A percentile compares a stretch with the other conserved stretches of the same genome.
Evolutionary conservation across 352 stramenopile species (phyloP).

Genomic region (Globisporangium apiculatum): DNA sequence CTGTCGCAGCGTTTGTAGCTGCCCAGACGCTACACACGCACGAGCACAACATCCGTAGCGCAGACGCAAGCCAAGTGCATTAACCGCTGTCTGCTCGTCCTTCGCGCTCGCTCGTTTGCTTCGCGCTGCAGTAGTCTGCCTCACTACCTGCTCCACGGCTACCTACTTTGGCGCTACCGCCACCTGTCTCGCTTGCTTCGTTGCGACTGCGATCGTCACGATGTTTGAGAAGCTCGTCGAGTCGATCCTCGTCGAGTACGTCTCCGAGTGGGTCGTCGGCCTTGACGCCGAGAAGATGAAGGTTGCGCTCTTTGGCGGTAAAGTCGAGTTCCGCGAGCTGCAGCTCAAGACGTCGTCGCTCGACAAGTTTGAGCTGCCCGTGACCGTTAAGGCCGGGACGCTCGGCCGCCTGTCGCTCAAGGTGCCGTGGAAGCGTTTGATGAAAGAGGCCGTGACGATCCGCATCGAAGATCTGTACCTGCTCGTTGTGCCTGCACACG

Average conservation of each 20-base stretch:
- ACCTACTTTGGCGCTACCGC: neutral
- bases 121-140: too few relatives aligned
- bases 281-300: constrained; percentile 87
- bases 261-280: constrained; percentile 81
- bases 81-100: neutral
- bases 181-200: neutral
- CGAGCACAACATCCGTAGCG: neutral
- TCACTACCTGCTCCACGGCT: neutral
- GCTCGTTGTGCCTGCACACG: constrained; percentile 57
- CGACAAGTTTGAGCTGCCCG: constrained; percentile 72
- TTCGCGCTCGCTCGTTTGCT: too few relatives aligned
- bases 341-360: constrained; percentile 59
- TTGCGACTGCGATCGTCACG: neutral
- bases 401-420: constrained; percentile 68
- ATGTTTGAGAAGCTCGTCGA: constrained; percentile 88
- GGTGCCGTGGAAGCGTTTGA: constrained; percentile 81
- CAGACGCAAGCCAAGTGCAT: neutral
- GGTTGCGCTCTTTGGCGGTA: constrained; percentile 72
- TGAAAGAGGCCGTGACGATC: constrained; percentile 68
- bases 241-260: constrained; percentile 79
- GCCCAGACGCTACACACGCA: neutral
- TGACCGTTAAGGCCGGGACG: constrained; percentile 68
- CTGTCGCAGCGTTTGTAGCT: neutral
- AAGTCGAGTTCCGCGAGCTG: constrained; percentile 77
- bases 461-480: constrained; percentile 73